A percentile compares a stretch with the other conserved stretches of the same genome.
phyloP scores from a whole-genome alignment of 768 basidiomycete species.

The Leccinum imitatum region DNA sequence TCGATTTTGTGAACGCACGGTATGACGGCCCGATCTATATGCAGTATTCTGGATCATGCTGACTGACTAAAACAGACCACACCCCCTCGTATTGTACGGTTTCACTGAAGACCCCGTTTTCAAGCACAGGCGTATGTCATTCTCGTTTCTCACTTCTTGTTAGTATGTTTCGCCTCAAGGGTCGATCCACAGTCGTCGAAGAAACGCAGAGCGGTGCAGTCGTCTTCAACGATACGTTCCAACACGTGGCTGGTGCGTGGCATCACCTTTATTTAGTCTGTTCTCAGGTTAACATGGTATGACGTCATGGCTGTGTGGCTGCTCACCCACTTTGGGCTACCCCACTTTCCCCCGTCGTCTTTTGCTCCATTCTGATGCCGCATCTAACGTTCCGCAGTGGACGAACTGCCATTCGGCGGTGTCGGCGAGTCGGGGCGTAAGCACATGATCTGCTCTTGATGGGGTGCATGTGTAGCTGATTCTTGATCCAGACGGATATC shows the following conservation, averaged over 20 bases:
- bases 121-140: slow-evolving; percentile 39
- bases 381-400: slow-evolving; percentile 18
- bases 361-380: not conserved
- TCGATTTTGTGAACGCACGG: slow-evolving; percentile 55
- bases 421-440: slow-evolving; percentile 66
- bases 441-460: slow-evolving; percentile 20
- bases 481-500: slow-evolving; percentile 47
- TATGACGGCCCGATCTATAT: slow-evolving; percentile 24
- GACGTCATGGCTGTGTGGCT: slow-evolving; percentile 13
- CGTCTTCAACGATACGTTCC: slow-evolving; percentile 60
- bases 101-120: slow-evolving; percentile 52
- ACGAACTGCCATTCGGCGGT: slow-evolving; percentile 50
- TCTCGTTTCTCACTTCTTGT: not conserved
- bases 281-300: not conserved
- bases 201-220: slow-evolving; percentile 57
- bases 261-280: not conserved
- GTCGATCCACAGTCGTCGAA: slow-evolving; percentile 43
- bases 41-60: not conserved
- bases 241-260: slow-evolving; percentile 47
- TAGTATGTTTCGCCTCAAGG: slow-evolving; percentile 1
- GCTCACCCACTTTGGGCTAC: slow-evolving; percentile 8
- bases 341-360: not conserved
- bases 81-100: slow-evolving; percentile 61
- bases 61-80: slow-evolving; percentile 38
- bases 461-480: slow-evolving; percentile 1